Evolutionary conservation across 1,284 basidiomycete genomes (phyloP).

Genomic region (Spongispora temasekensis): DNA sequence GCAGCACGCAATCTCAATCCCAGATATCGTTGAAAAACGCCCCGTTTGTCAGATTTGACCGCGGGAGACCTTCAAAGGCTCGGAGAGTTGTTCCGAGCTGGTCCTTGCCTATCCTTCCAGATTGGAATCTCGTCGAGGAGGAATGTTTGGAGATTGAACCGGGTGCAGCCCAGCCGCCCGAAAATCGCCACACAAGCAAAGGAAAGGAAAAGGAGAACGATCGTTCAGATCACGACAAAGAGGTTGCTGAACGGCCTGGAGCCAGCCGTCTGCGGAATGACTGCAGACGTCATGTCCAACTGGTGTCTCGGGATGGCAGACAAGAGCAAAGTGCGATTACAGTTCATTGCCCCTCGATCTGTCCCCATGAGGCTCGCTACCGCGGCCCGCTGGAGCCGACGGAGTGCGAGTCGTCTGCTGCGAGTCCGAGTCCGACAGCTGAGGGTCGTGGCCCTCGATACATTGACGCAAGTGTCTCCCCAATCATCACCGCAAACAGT

Average conservation of each 20-base stretch:
- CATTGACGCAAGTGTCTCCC: constrained; percentile 29
- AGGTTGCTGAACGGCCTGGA: constrained; percentile 2
- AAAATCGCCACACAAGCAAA: constrained; percentile 1
- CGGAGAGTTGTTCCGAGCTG: constrained; percentile 19
- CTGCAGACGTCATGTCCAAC: constrained; percentile 27
- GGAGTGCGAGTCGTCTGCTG: no score
- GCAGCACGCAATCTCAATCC: neutral
- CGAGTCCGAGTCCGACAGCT: neutral
- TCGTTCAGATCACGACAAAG: neutral
- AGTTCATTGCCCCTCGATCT: constrained; percentile 26
- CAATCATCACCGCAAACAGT: constrained; percentile 18
- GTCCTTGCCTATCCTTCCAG: constrained; percentile 25
- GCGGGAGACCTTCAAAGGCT: constrained; percentile 24
- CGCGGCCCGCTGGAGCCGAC: neutral
- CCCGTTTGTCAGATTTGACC: constrained; percentile 24
- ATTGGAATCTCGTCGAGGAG: constrained; percentile 2
- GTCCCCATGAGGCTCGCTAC: constrained; percentile 22
- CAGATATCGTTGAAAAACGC: constrained; percentile 2
- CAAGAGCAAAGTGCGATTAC: constrained; percentile 15
- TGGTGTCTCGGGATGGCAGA: constrained; percentile 17
- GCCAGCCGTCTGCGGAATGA: constrained; percentile 6
- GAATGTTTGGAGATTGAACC: constrained; percentile 1
- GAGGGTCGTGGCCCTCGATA: constrained; percentile 17
- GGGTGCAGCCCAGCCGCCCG: neutral
- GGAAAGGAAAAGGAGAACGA: constrained; percentile 1